These are phyloP conservation scores for Drechslera avenae DNA, from an alignment of 2,329 filamentous ascomycete species.

Conservation along the genomic window DNA sequence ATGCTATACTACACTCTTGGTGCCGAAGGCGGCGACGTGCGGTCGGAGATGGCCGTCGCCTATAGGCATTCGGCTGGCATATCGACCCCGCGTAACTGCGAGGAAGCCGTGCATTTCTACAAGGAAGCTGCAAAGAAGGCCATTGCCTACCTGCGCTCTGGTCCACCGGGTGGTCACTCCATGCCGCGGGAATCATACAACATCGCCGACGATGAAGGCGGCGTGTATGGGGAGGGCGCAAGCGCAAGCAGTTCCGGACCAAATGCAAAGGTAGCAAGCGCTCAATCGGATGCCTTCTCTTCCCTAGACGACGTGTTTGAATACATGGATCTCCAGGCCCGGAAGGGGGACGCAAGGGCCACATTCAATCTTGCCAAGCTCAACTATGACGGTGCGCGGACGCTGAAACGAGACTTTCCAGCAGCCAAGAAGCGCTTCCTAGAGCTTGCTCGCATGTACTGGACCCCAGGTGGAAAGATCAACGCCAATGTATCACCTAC, in stretches of 20 bases:
- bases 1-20: slow-evolving; percentile 95
- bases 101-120: slow-evolving; percentile 84
- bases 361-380: slow-evolving; percentile 84
- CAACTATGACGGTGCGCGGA: slow-evolving; percentile 84
- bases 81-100: slow-evolving; percentile 82
- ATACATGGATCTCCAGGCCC: slow-evolving; percentile 86
- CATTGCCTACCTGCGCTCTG: slow-evolving; percentile 83
- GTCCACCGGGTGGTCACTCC: slow-evolving; percentile 83
- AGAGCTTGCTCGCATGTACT: slow-evolving; percentile 78
- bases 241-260: slow-evolving; percentile 85
- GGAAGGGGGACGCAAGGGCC: slow-evolving; percentile 86
- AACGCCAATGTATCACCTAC: slow-evolving; percentile 70
- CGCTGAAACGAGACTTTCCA: slow-evolving; percentile 72
- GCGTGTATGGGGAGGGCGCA: slow-evolving; percentile 93
- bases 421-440: slow-evolving; percentile 81
- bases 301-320: slow-evolving; percentile 93
- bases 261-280: slow-evolving; percentile 75
- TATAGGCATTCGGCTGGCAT: slow-evolving; percentile 87
- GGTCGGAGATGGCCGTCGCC: slow-evolving; percentile 91
- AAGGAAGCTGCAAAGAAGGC: slow-evolving; percentile 93
- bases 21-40: slow-evolving; percentile 78
- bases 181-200: slow-evolving; percentile 80
- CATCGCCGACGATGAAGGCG: slow-evolving; percentile 87
- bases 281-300: slow-evolving; percentile 79
- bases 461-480: slow-evolving; percentile 77